Conservation (phyloP, 306 rosid genomes). For the Rubus idaeus region DNA sequence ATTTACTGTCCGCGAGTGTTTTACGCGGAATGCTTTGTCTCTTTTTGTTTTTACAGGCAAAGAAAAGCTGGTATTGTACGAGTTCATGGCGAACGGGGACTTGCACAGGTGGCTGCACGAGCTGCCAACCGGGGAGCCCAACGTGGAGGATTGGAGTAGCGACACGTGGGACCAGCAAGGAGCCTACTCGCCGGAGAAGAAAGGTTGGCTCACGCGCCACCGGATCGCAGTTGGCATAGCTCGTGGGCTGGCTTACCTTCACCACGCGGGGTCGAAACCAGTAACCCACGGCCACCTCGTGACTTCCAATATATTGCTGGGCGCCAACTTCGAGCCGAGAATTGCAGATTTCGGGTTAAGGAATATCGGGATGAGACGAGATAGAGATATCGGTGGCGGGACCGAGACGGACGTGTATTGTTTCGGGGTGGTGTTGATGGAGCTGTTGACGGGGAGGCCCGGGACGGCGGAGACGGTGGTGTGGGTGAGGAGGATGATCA, state of each 20-base stretch:
- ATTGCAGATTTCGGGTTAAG: slow-evolving; percentile 76
- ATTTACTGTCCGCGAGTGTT: background rate
- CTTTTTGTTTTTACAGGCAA: slow-evolving; percentile 41
- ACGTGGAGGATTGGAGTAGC: slow-evolving; percentile 88
- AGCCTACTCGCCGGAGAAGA: slow-evolving; percentile 53
- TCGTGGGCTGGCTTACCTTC: slow-evolving; percentile 88
- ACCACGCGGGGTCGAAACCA: slow-evolving; percentile 86
- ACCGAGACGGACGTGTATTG: slow-evolving; percentile 84
- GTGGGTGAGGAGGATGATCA: slow-evolving; percentile 72
- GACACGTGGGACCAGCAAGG: slow-evolving; percentile 82
- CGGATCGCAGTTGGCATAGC: slow-evolving; percentile 88
- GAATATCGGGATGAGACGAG: slow-evolving; percentile 27
- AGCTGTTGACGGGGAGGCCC: slow-evolving; percentile 69
- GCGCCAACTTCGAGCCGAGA: slow-evolving; percentile 74
- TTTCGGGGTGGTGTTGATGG: slow-evolving; percentile 91
- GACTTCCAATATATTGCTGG: slow-evolving; percentile 60
- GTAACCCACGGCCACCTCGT: slow-evolving; percentile 86
- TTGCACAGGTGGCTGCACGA: slow-evolving; percentile 86
- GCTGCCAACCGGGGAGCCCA: slow-evolving; percentile 82
- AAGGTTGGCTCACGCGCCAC: slow-evolving; percentile 84
- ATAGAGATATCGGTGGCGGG: slow-evolving; percentile 19
- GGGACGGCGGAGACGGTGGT: slow-evolving; percentile 90
- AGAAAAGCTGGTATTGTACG: slow-evolving; percentile 81
- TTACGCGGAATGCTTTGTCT: background rate
- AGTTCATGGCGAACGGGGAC: slow-evolving; percentile 93